These are phyloP conservation scores for Aurantiochytrium sp. DNA, from an alignment of 108 stramenopile species.

Conservation along the genomic window DNA sequence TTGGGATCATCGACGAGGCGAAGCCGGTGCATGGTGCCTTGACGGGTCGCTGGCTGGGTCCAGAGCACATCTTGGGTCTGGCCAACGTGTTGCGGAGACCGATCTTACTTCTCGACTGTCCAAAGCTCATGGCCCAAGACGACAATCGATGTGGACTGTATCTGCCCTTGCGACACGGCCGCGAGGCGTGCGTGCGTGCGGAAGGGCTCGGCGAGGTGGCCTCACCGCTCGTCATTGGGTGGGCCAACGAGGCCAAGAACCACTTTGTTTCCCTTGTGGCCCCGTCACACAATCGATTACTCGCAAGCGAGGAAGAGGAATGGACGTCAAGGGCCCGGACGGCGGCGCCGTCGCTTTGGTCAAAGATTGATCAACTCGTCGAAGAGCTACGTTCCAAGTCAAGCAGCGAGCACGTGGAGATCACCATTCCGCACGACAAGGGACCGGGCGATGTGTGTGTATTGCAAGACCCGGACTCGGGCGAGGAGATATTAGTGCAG, in stretches of 20 bases:
- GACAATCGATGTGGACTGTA: neutral
- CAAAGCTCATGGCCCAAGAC: neutral
- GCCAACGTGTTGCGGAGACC: neutral
- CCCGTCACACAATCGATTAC: neutral
- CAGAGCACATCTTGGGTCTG: neutral
- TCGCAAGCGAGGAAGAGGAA: neutral
- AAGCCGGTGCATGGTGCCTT: neutral
- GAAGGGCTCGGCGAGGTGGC: neutral
- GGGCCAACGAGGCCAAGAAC: neutral
- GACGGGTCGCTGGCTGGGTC: slow-evolving; percentile 5
- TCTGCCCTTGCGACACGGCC: neutral
- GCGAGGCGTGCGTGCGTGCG: neutral
- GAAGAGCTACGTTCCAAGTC: neutral
- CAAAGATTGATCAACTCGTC: neutral
- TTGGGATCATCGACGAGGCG: neutral
- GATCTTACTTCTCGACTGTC: neutral
- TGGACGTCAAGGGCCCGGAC: neutral
- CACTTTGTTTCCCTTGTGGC: neutral
- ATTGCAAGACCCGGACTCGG: neutral
- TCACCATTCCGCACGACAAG: neutral
- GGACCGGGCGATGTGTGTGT: neutral
- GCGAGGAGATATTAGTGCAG: neutral
- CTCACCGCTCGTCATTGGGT: neutral
- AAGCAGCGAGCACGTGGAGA: neutral
- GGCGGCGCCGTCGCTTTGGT: neutral